A percentile compares a stretch with the other conserved stretches of the same genome.
Conservation (phyloP, 2,329 filamentous ascomycete species). For the Diplodia intermedia region DNA sequence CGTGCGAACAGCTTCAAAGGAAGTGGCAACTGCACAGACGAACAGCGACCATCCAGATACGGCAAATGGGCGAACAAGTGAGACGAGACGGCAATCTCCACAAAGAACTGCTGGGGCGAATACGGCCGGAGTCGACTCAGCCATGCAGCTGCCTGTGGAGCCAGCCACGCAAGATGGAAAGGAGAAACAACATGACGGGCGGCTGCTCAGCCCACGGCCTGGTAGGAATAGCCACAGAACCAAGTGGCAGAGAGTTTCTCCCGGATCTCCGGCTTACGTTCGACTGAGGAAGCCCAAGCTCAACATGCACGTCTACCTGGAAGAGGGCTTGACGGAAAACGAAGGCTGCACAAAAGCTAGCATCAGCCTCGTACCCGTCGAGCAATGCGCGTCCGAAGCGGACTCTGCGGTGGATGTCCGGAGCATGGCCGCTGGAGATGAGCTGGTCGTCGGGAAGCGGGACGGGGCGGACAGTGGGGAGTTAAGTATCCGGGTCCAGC, state of each 20-base stretch:
- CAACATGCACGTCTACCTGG: background rate
- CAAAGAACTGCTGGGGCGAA: background rate
- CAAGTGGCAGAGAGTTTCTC: background rate
- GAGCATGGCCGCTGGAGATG: background rate
- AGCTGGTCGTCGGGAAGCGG: background rate
- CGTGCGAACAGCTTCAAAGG: background rate
- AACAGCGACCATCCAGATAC: background rate
- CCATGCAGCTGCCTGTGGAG: background rate
- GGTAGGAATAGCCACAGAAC: too few species aligned
- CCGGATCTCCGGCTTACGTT: background rate
- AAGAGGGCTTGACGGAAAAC: background rate
- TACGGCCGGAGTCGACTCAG: background rate
- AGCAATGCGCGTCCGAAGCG: background rate
- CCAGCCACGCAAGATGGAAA: background rate
- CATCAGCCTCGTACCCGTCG: background rate
- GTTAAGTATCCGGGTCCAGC: background rate
- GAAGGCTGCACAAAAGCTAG: background rate
- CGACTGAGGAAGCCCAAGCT: background rate
- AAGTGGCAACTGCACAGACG: background rate
- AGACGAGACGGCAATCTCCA: background rate
- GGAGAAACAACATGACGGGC: background rate
- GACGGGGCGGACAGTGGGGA: background rate
- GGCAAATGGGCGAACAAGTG: background rate
- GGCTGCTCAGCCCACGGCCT: background rate
- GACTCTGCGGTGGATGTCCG: background rate